phyloP scores from a whole-genome alignment of 441 rosid species.

The Metrosideros polymorpha region DNA sequence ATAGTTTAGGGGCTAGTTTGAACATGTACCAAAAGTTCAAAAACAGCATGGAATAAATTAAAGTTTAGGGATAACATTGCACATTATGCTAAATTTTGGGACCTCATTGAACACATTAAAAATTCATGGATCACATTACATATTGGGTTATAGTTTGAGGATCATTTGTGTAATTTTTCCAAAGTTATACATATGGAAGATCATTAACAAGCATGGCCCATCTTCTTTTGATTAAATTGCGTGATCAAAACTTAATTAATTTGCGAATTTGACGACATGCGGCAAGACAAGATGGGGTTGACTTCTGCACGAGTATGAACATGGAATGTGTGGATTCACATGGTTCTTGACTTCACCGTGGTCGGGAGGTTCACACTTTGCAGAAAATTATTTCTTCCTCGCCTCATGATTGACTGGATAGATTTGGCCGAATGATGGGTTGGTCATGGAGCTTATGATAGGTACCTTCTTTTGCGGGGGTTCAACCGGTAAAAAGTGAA shows the following conservation, averaged over 20 bases:
- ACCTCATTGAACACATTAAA: too few relatives aligned
- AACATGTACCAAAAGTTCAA: too few relatives aligned
- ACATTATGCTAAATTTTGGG: too few relatives aligned
- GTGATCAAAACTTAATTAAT: not conserved
- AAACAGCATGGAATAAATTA: too few relatives aligned
- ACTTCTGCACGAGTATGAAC: not conserved
- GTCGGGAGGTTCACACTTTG: not conserved
- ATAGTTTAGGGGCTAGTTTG: too few relatives aligned
- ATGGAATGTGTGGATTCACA: not conserved
- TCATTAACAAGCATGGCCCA: not conserved
- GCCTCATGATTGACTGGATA: not conserved
- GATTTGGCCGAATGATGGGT: not conserved
- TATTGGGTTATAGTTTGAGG: too few relatives aligned
- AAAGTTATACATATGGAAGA: not conserved
- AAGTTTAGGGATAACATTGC: too few relatives aligned
- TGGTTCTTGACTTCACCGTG: not conserved
- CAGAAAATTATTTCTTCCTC: not conserved
- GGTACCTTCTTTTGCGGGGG: not conserved
- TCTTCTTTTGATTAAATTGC: not conserved
- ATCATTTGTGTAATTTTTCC: too few relatives aligned
- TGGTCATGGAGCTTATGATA: not conserved
- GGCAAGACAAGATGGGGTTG: too few relatives aligned
- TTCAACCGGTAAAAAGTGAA: not conserved
- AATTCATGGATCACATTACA: too few relatives aligned
- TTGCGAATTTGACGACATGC: not conserved